phyloP scores from a whole-genome alignment of 148 eudicot genomes.

The Amaranthus cruentus region DNA sequence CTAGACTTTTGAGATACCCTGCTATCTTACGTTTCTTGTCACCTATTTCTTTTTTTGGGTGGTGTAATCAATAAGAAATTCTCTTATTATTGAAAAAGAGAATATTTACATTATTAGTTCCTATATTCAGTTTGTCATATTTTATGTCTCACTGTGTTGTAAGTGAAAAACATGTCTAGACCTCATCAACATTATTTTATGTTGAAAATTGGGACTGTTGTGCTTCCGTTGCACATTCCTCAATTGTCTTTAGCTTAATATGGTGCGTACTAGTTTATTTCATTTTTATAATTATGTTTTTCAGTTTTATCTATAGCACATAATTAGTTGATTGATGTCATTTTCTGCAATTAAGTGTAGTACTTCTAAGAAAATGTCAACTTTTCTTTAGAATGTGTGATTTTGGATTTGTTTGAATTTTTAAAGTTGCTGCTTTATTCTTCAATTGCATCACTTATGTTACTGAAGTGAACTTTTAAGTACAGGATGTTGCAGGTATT shows the following conservation, averaged over 20 bases:
- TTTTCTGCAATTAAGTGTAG: neutral
- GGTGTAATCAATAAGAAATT: neutral
- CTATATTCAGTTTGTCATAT: neutral
- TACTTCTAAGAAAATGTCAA: neutral
- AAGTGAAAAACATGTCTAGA: neutral
- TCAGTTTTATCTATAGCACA: neutral
- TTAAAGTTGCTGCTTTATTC: neutral
- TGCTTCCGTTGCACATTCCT: neutral
- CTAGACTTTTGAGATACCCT: too few relatives aligned
- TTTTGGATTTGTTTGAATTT: neutral
- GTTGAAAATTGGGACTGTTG: neutral
- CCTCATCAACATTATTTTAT: neutral
- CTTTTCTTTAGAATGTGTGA: neutral
- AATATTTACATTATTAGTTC: neutral
- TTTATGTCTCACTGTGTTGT: neutral
- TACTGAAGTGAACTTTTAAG: constrained; percentile 27
- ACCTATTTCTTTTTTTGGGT: neutral
- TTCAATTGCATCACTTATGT: neutral
- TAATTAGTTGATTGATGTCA: neutral
- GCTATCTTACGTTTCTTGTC: too few relatives aligned
- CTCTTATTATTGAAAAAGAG: neutral
- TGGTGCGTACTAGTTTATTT: neutral
- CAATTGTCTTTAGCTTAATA: neutral
- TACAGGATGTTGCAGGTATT: constrained; percentile 87
- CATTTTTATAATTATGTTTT: neutral